Conservation (phyloP, 257 asterid genomes). For the Oldenlandia corymbosa region DNA sequence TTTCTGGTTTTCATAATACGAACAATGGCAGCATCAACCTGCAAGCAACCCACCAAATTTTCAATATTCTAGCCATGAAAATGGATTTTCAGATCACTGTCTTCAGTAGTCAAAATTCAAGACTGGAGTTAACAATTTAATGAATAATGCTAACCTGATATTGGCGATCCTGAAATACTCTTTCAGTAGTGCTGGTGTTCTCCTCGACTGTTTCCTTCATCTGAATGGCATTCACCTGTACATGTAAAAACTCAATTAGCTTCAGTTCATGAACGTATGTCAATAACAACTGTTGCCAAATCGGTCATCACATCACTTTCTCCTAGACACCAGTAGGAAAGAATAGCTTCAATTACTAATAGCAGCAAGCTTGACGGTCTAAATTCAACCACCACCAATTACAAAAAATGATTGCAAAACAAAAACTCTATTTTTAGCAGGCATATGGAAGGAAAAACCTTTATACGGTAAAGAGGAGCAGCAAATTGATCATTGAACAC, state of each 20-base stretch:
- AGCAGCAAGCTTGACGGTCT: not conserved
- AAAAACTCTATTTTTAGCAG: not conserved
- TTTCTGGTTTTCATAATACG: slow-evolving; percentile 97
- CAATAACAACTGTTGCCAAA: not conserved
- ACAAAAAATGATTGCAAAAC: too few relatives aligned
- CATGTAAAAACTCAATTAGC: not conserved
- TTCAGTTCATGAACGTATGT: not conserved
- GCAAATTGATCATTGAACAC: slow-evolving; percentile 70
- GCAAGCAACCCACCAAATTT: slow-evolving; percentile 19
- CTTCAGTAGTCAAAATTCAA: not conserved
- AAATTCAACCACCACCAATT: not conserved
- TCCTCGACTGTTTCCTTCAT: slow-evolving; percentile 98
- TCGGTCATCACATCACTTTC: not conserved
- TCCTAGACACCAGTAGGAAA: not conserved
- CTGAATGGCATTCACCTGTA: slow-evolving; percentile 92
- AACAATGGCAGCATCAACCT: slow-evolving; percentile 98
- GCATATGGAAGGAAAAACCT: slow-evolving; percentile 34
- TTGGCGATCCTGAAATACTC: slow-evolving; percentile 95
- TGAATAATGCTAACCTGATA: slow-evolving; percentile 54
- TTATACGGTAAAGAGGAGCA: slow-evolving; percentile 76
- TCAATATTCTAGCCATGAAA: not conserved
- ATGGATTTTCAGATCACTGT: not conserved
- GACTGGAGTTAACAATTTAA: not conserved
- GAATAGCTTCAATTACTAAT: not conserved
- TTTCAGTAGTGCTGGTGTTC: slow-evolving; percentile 86